phyloP scores from a whole-genome alignment of 2,329 filamentous ascomycete genomes.

The Pseudogymnoascus sp. region DNA sequence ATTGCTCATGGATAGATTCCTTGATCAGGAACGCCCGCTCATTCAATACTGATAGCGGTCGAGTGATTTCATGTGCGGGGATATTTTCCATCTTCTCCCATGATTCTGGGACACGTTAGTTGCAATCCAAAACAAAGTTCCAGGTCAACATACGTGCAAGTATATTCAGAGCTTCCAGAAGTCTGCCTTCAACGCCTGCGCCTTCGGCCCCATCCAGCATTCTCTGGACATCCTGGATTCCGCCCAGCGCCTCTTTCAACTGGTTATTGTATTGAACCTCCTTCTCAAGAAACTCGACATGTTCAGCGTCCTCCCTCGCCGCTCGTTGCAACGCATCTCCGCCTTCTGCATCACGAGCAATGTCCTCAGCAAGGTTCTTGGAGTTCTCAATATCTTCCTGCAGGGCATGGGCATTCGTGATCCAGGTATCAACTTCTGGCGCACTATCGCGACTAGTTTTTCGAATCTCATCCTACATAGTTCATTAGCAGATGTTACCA shows the following conservation, averaged over 20 bases:
- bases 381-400: conserved; percentile 81
- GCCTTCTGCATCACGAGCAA: conserved; percentile 69
- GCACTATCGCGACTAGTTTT: conserved; percentile 69
- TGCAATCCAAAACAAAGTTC: conserved; percentile 19
- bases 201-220: conserved; percentile 57
- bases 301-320: conserved; percentile 44
- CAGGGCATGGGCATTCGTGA: conserved; percentile 73
- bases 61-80: conserved; percentile 54
- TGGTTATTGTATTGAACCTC: conserved; percentile 56
- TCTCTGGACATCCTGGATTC: conserved; percentile 51
- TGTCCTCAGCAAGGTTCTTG: conserved; percentile 71
- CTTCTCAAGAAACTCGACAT: conserved; percentile 49
- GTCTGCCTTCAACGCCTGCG: conserved; percentile 47
- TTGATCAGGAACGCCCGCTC: conserved; percentile 61
- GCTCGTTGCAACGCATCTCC: conserved; percentile 41
- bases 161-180: conserved; percentile 51
- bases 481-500: conserved; percentile 16
- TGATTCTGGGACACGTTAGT: conserved; percentile 39
- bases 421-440: conserved; percentile 79
- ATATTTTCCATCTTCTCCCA: conserved; percentile 54
- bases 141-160: conserved; percentile 44
- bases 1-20: conserved; percentile 56
- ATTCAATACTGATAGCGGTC: conserved; percentile 59
- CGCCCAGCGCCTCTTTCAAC: conserved; percentile 44
- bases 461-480: conserved; percentile 60